phyloP scores from a whole-genome alignment of 805 yeast genomes.

The Suhomyces faveliae region DNA sequence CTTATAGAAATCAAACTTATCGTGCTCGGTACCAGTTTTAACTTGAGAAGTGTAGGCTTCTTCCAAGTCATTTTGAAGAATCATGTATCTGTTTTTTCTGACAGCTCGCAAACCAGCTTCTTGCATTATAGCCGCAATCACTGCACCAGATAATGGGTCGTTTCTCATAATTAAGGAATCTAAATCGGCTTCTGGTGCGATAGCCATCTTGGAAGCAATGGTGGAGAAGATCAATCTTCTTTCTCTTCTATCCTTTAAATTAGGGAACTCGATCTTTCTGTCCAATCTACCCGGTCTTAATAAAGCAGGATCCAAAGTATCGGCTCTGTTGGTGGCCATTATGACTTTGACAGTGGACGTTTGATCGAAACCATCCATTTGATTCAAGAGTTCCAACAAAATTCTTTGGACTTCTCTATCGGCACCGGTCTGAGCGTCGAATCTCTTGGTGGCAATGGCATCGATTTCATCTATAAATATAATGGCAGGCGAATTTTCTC shows the following conservation, averaged over 20 bases:
- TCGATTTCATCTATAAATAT: conserved; percentile 98
- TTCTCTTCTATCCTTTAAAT: conserved; percentile 94
- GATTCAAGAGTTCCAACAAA: conserved; percentile 89
- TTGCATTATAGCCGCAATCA: conserved; percentile 99
- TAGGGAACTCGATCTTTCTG: conserved; percentile 96
- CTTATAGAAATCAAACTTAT: conserved; percentile 96
- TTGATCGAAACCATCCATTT: conserved; percentile 99
- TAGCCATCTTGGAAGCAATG: conserved; percentile 93
- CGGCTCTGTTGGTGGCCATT: conserved; percentile 99
- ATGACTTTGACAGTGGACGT: conserved; percentile 92
- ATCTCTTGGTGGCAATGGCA: conserved; percentile 98
- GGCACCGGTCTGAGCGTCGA: conserved; percentile 99
- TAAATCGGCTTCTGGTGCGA: conserved; percentile 96
- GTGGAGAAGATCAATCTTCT: conserved; percentile 95
- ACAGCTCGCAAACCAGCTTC: conserved; percentile 99
- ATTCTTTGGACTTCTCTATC: conserved; percentile 99
- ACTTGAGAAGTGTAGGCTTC: conserved; percentile 98
- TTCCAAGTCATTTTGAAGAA: conserved; percentile 91
- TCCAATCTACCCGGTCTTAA: conserved; percentile 97
- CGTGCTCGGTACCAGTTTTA: conserved; percentile 91
- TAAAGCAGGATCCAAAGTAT: conserved; percentile 96
- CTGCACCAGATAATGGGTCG: conserved; percentile 95
- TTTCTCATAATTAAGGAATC: conserved; percentile 93
- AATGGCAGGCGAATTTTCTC: conserved; percentile 96
- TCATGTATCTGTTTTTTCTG: conserved; percentile 95